Base-by-base conservation (phyloP, 257 asterid genomes). In the Solanum pennellii region DNA sequence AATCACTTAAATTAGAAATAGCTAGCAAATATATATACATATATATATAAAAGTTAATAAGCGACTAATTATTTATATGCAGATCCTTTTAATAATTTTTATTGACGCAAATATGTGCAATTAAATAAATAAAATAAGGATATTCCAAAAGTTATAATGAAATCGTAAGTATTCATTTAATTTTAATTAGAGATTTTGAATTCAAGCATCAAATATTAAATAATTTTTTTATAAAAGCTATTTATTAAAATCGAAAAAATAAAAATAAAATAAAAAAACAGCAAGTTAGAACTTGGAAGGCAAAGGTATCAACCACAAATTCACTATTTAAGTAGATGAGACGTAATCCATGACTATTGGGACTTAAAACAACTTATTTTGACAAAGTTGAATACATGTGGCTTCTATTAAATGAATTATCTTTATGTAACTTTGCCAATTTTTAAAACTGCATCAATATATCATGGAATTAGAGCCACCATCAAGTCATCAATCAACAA, bases 171-270 rank as follows among this genome's bases (percentile, higher is more conserved):
- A 56, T 20, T 27, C 1, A 25, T 66, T 12, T 1, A 6, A 12
- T 15, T 0, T 66, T 66, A 66, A 66, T 12, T 10, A 62, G 13
- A 62, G 6, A 23, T 62, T 1, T 62, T 9, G 3, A 62, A 62
- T 62, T 62, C 0, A 11, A 62, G 0, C 0, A n/a, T 60, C 2
- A 0, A 20, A 59, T 60, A 60, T 60, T 21, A 0, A 62, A 1
- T 62, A 10, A 12, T 1, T 4, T 25, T 25, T 65, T 12, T 12
- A 15, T 0, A 5, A 66, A 1, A 25, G 3, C 8, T 3, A 7
- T 15, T 25, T 2, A 62, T 11, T 1, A 9, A 66, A n/a, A 66
- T n/a, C 4, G 0, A 3, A 15, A 14, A 15, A 71, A 3, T 3
- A 14, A 1, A 62, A 2, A 14, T 35, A 35, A 5, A 14, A 5